A percentile compares a stretch with the other conserved stretches of the same genome.
These are phyloP conservation scores for Boletus barrowsii DNA, from an alignment of 768 basidiomycete species.

Conservation along the genomic window DNA sequence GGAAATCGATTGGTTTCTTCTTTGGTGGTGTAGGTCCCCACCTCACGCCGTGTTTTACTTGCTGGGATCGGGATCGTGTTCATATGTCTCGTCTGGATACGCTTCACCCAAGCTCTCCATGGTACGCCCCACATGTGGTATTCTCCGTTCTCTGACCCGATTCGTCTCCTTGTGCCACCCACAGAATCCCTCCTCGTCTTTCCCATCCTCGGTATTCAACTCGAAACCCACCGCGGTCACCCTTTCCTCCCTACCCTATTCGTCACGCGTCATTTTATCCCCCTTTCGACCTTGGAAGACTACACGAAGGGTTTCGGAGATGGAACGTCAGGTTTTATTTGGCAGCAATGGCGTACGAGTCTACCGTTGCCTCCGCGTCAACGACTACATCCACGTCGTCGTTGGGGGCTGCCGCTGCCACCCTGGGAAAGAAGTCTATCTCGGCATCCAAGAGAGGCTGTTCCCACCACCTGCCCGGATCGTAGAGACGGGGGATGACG, in stretches of 20 bases:
- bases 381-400: too few relatives aligned
- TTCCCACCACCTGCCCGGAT: slow-evolving; percentile 13
- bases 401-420: too few relatives aligned
- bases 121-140: slow-evolving; percentile 32
- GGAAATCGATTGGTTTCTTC: background rate
- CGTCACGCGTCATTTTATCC: slow-evolving; percentile 55
- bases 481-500: background rate
- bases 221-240: slow-evolving; percentile 67
- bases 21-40: background rate
- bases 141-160: too few relatives aligned
- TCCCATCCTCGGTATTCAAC: slow-evolving; percentile 67
- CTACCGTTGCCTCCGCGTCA: too few relatives aligned
- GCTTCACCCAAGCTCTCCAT: slow-evolving; percentile 45
- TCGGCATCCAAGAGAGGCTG: slow-evolving; percentile 51
- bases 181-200: slow-evolving; percentile 72
- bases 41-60: background rate
- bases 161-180: background rate
- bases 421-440: slow-evolving; percentile 45
- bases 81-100: slow-evolving; percentile 30
- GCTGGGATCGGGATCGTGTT: slow-evolving; percentile 13
- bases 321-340: slow-evolving; percentile 77
- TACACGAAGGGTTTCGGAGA: slow-evolving; percentile 69
- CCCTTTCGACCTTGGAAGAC: slow-evolving; percentile 50
- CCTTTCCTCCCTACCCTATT: slow-evolving; percentile 32
- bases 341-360: slow-evolving; percentile 26